Evolutionary conservation across 805 yeast species (phyloP).

Genomic region (Diddensiella transvaalensis): DNA sequence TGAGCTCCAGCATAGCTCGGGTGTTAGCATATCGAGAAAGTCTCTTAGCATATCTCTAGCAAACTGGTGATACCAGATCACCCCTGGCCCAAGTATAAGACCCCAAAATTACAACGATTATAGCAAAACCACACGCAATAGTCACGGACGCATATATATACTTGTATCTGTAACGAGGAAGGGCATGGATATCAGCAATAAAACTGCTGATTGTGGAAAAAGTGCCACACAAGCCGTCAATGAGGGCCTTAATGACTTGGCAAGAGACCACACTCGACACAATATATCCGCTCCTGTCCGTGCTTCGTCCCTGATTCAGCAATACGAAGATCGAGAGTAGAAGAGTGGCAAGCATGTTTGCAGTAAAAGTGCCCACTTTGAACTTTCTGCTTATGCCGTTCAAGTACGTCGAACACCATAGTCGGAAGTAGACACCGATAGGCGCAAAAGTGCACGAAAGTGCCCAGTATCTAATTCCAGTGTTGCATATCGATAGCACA

Average conservation of each 20-base stretch:
- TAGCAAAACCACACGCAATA: constrained; percentile 44
- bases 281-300: background rate
- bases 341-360: constrained; percentile 47
- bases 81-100: constrained; percentile 68
- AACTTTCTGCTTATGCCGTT: constrained; percentile 52
- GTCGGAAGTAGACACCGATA: constrained; percentile 62
- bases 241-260: constrained; percentile 51
- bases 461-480: constrained; percentile 65
- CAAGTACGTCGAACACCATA: constrained; percentile 45
- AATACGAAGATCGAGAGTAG: constrained; percentile 44
- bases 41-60: too few species aligned
- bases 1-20: too few species aligned
- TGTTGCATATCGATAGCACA: constrained; percentile 39
- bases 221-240: constrained; percentile 67
- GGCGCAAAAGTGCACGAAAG: constrained; percentile 67
- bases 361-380: constrained; percentile 52
- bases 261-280: constrained; percentile 40
- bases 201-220: constrained; percentile 77
- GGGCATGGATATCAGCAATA: constrained; percentile 55
- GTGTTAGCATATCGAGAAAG: too few species aligned
- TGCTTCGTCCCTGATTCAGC: constrained; percentile 42
- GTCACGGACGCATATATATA: constrained; percentile 52
- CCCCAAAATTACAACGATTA: constrained; percentile 62
- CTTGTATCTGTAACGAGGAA: constrained; percentile 34
- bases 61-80: too few species aligned